Base-by-base conservation (phyloP, 371 early-diverging fungal species). In the Dinochytrium kinnereticum region DNA sequence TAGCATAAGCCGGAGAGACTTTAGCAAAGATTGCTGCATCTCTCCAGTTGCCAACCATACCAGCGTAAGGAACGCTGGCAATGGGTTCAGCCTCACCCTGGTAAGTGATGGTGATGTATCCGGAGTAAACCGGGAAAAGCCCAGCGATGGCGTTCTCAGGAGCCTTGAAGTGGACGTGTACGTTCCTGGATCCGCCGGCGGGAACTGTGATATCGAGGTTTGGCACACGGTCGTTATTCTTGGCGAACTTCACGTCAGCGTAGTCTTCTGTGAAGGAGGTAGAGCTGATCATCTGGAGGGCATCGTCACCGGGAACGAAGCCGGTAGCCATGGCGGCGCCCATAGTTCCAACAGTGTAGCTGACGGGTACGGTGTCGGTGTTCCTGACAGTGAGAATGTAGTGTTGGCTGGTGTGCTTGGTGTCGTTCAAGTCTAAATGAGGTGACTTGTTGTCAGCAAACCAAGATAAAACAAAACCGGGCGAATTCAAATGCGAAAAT, bases 371-470 rank as follows among this genome's bases (percentile, higher is more conserved):
- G 49, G 83, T 81, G 73, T 89, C 90, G 19, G 76, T 81, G 79
- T 94, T 92, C 40, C 72, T 85, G 68, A 93, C 74, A 34, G 50
- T 51, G 36, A 92, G 49, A 51, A 30, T 17, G 72, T 88, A 85
- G 31, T 76, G 73, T 51, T 82, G 78, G 69, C 83, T 73, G 57
- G 83, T 76, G 61, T 84, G 81, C 1, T 76, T 71, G 31, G 85
- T 79, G 76, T 91, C 90, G 71, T 90, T 89, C n/a, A 94, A 77
- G 51, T 66, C 66, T 66, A 38, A 55, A 51, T 68, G 26, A 44
- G n/a, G 28, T 7, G 28, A 88, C 21, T 93, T 76, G 26, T 30
- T 44, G 37, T 30, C 65, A 44, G 44, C 7, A 13, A 44, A 44
- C 7, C 19, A 39, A 44, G 64, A 50, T 65, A 69, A 66, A 28